phyloP scores from a whole-genome alignment of 2,329 filamentous ascomycete genomes.

The Aspergillus quadricinctus region DNA sequence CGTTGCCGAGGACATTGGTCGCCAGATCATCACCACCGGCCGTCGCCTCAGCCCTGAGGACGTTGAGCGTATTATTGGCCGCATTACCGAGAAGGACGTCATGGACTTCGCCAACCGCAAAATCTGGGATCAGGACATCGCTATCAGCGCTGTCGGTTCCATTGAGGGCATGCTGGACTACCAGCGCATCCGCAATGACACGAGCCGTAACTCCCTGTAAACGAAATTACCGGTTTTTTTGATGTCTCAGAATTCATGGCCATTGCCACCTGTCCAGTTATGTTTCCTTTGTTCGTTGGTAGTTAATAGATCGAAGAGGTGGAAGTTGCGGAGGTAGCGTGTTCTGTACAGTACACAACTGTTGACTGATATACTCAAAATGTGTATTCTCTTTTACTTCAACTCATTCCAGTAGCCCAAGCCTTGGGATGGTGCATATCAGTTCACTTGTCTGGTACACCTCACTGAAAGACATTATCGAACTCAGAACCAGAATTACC shows the following conservation, averaged over 20 bases:
- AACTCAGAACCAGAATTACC: not conserved
- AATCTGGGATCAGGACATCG: slow-evolving; percentile 96
- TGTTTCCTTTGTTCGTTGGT: slow-evolving; percentile 18
- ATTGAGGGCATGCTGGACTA: slow-evolving; percentile 72
- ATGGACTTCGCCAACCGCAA: slow-evolving; percentile 94
- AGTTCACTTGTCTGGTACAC: too few relatives aligned
- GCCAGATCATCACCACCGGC: slow-evolving; percentile 96
- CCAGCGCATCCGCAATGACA: slow-evolving; percentile 63
- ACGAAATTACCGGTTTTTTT: slow-evolving; percentile 11
- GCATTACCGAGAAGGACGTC: slow-evolving; percentile 90
- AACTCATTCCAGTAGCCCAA: not conserved
- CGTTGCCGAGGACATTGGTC: slow-evolving; percentile 95
- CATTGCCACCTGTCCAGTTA: slow-evolving; percentile 6
- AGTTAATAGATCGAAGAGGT: slow-evolving; percentile 27
- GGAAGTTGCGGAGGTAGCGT: slow-evolving; percentile 22
- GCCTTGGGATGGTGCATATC: not conserved
- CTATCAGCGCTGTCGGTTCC: slow-evolving; percentile 85
- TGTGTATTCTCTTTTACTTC: slow-evolving; percentile 19
- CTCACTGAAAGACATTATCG: not conserved
- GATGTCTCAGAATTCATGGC: slow-evolving; percentile 17
- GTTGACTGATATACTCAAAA: slow-evolving; percentile 29
- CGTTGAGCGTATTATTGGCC: slow-evolving; percentile 86
- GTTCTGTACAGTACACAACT: slow-evolving; percentile 32
- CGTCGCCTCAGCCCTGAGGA: slow-evolving; percentile 86
- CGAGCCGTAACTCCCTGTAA: slow-evolving; percentile 67